Base-by-base conservation (phyloP, 2,329 filamentous ascomycete genomes). In the Fusarium foetens region DNA sequence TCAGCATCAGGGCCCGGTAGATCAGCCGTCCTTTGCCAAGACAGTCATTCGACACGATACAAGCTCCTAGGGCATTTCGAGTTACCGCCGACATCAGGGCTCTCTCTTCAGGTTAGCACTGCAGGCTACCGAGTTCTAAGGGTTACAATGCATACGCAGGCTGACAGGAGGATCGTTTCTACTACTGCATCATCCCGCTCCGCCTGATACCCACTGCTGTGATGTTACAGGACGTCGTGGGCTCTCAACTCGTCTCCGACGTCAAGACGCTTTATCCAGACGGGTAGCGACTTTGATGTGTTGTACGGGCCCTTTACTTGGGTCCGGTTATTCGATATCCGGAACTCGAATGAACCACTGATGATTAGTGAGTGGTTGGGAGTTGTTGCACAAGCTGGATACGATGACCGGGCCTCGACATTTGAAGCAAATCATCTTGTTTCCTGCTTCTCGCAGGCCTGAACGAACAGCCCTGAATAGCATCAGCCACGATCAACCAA, bases 341-440 rank as follows among this genome's bases (percentile, higher is more conserved):
- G 54, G 38, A 39, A 25, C 23, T 53, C 25, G 27, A 52, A 42
- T 13, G 23, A 49, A 51, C 48, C 36, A 55, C 23, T 53, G 23
- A 46, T 38, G 17, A 33, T 23, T 21, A 39, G 38, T 23, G 35
- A 55, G 46, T 33, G 61, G 61, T 52, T 49, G 23, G 29, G 48
- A 67, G 19, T 55, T 27, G 58, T 73, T 27, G 36, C 55, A 73
- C 71, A 74, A 68, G 25, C 54, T 54, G 48, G 33, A 68, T 71
- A 71, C 67, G 55, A 73, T 52, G 27, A 53, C 46, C 25, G 39
- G 41, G 54, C n/a, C 45, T 55, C 43, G 48, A 57, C 46, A 48
- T 63, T 27, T 29, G 48, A 52, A 38, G 42, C 42, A 69, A 69
- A 39, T 64, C 58, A 69, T 64, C 46, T 10, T 49, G 39, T 60